Base-by-base conservation (phyloP, 2,329 filamentous ascomycete genomes). In the Aspergillus terreus region DNA sequence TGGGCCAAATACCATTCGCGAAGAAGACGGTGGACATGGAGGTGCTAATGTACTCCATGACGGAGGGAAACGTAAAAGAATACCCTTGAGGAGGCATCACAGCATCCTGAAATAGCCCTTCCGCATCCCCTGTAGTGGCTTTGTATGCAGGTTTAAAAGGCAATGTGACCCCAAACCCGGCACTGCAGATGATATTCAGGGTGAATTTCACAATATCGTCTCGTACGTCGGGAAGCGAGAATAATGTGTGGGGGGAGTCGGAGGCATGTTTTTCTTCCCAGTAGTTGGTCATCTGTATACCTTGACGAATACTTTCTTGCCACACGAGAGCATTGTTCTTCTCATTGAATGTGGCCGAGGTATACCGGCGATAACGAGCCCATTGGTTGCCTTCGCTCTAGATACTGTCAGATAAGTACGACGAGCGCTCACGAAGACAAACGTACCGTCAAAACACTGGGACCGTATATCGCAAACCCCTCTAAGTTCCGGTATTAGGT, bases 291-390 rank as follows among this genome's bases (percentile, higher is more conserved):
- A 74, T 69, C 21, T 67, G 62, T 6, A 44, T 51, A 0, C 64
- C 57, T 52, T 74, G 71, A 2, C 53, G 54, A 11, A 68, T 46
- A 12, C 67, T 58, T 53, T 72, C 69, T 4, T 59, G 48, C 71
- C 73, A 76, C 2, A 78, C 75, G 4, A 70, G 53, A 4, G 54
- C 54, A 32, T 70, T 74, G 36, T 69, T 72, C 38, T 68, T 66
- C 52, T 78, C 75, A 40, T 73, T 76, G 60, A 78, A 78, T 5
- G 68, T 66, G 0, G 71, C 65, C 4, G 71, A 69, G 3, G 69
- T 73, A 19, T 76, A 62, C 45, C 69, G 71, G 9, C 76, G 67
- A 49, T 78, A 75, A 25, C 73, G 67, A n/a, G 68, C 56, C 75
- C 76, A 78, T 12, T 70, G 65, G 21, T 64, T 54, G 23, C 68